Evolutionary conservation across 257 asterid species (phyloP), one percentile per base, ranked within the genome.

Genomic region (Scutellaria galericulata): DNA sequence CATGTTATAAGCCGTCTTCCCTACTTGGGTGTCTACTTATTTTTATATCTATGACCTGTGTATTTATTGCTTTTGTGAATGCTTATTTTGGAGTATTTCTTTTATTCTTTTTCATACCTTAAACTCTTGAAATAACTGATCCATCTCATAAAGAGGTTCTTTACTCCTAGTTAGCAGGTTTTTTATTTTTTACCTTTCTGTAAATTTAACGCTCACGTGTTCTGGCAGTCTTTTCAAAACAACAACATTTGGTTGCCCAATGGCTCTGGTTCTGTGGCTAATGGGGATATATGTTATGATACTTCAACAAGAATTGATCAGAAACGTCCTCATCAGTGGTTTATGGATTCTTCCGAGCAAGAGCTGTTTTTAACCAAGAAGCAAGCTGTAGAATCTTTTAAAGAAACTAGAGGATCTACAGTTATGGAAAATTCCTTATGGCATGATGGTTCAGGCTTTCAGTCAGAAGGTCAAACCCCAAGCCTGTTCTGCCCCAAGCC

Each of bases 251-350:
- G 85, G 89, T 64, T 80, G 57, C 72, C 77, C 78, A 78, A 63
- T 55, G 83, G 78, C 68, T 71, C 87, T 77, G 83, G 78, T 63
- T 80, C 86, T 79, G 65, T 82, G 73, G 66, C 82, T 44, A 78
- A 78, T 74, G 84, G 82, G 14, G 88, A 83, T 77, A 68, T 77
- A 54, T 73, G 56, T 61, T 37, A 66, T 54, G 88, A 74, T 48
- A 59, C 81, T 68, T 72, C 88, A 68, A 63, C 78, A 47, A 78
- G 86, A 81, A 69, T 65, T 12, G 83, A 83, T 58, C 85, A 86
- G 56, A 91, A 91, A 53, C 87, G 92, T 63, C 67, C 75, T 72
- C 86, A 76, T 77, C 89, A 66, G 27, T 81, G 87, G 85, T 64
- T 71, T 40, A 35, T 13, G 68, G 88, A 83, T 86, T 50, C 75